phyloP scores from a whole-genome alignment of 495 filamentous ascomycete species.

The Talaromyces wortmannii region DNA sequence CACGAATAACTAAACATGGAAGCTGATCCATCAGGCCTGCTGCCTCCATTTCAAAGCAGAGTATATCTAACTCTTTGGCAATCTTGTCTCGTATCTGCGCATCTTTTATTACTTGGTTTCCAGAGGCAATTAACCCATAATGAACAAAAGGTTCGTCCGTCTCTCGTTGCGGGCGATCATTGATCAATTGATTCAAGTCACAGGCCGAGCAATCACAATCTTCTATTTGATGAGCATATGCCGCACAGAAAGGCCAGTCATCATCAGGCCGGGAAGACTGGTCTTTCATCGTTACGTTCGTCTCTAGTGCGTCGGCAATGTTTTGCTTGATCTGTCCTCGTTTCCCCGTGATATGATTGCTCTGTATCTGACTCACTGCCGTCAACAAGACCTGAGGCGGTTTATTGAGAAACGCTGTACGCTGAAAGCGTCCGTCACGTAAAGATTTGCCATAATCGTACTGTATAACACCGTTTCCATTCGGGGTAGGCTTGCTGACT shows the following conservation, averaged over 20 bases:
- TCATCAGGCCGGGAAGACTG: conserved; percentile 10
- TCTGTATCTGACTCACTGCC: conserved; percentile 13
- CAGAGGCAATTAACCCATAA: conserved; percentile 27
- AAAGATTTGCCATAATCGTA: conserved; percentile 30
- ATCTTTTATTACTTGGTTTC: conserved; percentile 26
- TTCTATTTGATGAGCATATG: conserved; percentile 12
- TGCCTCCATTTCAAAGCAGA: conserved; percentile 20
- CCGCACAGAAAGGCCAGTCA: conserved; percentile 15
- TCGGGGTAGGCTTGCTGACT: conserved; percentile 24
- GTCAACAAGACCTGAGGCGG: conserved; percentile 16
- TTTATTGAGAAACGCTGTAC: conserved; percentile 23
- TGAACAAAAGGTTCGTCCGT: conserved; percentile 12
- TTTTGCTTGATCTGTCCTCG: conserved; percentile 5
- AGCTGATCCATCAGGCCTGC: conserved; percentile 18
- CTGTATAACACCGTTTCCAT: conserved; percentile 29
- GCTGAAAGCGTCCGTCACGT: conserved; percentile 15
- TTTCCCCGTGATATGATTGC: conserved; percentile 7
- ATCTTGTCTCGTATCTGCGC: conserved; percentile 18
- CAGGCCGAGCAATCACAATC: conserved; percentile 7
- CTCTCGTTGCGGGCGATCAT: conserved; percentile 1
- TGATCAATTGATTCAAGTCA: conserved; percentile 5
- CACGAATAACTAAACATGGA: conserved; percentile 15
- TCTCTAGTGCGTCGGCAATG: conserved; percentile 6
- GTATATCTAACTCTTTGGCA: conserved; percentile 7
- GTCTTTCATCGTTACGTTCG: conserved; percentile 8